Conservation (phyloP, 1,284 basidiomycete genomes). For the Cutaneotrichosporon dermatis region DNA sequence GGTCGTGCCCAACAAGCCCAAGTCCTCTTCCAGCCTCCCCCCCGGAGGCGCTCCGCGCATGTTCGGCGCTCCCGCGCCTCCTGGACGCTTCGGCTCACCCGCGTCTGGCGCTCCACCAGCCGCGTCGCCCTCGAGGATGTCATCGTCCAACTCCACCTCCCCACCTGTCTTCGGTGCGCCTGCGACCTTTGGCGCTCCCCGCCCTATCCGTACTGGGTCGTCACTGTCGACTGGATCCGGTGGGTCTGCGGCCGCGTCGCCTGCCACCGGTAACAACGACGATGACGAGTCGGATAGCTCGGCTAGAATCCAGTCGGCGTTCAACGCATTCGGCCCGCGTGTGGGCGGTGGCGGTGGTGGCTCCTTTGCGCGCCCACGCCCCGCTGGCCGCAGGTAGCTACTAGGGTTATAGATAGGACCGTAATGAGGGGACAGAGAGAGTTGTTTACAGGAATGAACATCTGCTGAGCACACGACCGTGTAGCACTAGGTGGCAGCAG, state of each 20-base stretch:
- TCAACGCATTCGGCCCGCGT: constrained; percentile 48
- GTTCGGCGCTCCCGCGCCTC: constrained; percentile 19
- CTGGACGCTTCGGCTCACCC: constrained; percentile 20
- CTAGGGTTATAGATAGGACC: not conserved
- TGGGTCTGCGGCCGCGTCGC: not conserved
- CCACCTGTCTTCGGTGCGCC: constrained; percentile 19
- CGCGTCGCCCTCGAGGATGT: constrained; percentile 20
- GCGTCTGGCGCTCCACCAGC: constrained; percentile 16
- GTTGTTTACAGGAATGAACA: not conserved
- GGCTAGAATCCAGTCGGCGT: constrained; percentile 40
- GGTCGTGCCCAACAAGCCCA: constrained; percentile 37
- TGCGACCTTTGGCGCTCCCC: constrained; percentile 11
- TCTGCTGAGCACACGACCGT: not conserved
- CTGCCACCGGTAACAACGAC: constrained; percentile 12
- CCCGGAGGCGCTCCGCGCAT: constrained; percentile 4
- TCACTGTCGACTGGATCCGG: not conserved
- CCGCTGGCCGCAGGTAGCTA: constrained; percentile 36
- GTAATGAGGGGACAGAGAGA: not conserved
- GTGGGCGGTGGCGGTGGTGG: constrained; percentile 29
- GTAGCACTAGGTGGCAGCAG: too few species aligned
- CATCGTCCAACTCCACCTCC: constrained; percentile 27
- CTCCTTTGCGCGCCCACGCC: constrained; percentile 43
- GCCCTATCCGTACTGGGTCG: constrained; percentile 1
- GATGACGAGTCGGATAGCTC: constrained; percentile 39
- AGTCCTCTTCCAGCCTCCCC: constrained; percentile 6